Base-by-base conservation (phyloP, 2,329 filamentous ascomycete genomes). In the Verticillium tricorpus region DNA sequence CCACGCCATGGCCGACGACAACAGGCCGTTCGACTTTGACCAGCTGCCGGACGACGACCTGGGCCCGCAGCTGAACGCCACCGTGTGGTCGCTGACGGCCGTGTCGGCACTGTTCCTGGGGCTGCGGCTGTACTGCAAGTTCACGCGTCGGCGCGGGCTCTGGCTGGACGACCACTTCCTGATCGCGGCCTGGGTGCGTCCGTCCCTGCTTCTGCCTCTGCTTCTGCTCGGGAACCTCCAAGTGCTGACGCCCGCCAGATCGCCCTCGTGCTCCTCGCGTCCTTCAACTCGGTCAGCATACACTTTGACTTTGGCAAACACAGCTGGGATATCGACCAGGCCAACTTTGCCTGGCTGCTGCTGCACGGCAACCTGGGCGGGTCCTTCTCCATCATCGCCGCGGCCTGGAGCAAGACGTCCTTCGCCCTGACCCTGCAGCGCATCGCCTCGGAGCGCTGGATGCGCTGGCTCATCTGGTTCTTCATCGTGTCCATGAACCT, bases 371-470 rank as follows among this genome's bases (percentile, higher is more conserved):
- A 66, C 60, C 57, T 68, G n/a, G 7, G 55, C 64, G 65, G 62
- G 8, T 63, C 65, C 8, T 60, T 64, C 17, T 69, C 67, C 19
- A 63, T 70, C 35, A 55, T 68, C 28, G 69, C 67, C 5, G 67
- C 68, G 28, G 63, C 67, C 3, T 69, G 64, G 65, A 69, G 69
- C 63, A 73, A 73, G 62, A 70, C 69, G 1, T 71, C 70, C 1
- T 71, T 73, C 57, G 68, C 69, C 34, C 40, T 71, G 54, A 71
- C 69, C 32, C 63, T 74, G 19, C 64, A 73, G 40, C 71, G 71
- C 39, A 66, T 71, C 56, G 63, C 70, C 17, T 55, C 60, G 12
- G 65, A 69, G 19, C 61, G 58, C 17, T 67, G 66, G 62, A 69
- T 70, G 64, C 64, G 62, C 54, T 57, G 58, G 9, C 31, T 69